These are phyloP conservation scores for Fusarium solani-melongenae DNA, from an alignment of 2,329 filamentous ascomycete species.

Conservation along the genomic window DNA sequence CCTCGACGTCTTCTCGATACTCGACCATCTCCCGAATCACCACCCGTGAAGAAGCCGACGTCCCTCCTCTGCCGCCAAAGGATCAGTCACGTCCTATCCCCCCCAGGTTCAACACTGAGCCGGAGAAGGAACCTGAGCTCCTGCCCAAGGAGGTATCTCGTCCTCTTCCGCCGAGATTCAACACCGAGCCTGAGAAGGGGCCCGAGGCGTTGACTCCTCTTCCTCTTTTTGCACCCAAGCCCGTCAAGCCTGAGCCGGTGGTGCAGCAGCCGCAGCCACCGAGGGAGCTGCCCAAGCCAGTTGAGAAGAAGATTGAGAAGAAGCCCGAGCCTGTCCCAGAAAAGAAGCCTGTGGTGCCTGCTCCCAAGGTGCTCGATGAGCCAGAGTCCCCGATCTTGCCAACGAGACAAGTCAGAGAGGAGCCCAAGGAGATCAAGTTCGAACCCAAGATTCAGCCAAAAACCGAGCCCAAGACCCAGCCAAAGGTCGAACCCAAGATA, in stretches of 20 bases:
- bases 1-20: constrained; percentile 21
- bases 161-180: constrained; percentile 12
- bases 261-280: not conserved
- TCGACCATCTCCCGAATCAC: constrained; percentile 30
- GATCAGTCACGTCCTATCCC: constrained; percentile 18
- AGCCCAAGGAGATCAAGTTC: not conserved
- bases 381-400: not conserved
- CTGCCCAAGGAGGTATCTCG: not conserved
- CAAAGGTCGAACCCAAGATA: not conserved
- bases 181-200: constrained; percentile 14
- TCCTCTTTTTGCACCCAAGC: constrained; percentile 10
- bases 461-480: not conserved
- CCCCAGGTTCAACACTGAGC: constrained; percentile 18
- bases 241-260: not conserved
- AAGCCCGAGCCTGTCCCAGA: not conserved
- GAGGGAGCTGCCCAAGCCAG: not conserved
- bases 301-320: not conserved
- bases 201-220: not conserved
- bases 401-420: not conserved
- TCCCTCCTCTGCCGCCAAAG: not conserved
- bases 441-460: not conserved
- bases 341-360: not conserved
- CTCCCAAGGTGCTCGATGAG: not conserved
- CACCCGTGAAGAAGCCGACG: constrained; percentile 20
- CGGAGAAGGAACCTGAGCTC: not conserved